Conservation (phyloP, 2,329 filamentous ascomycete genomes). For the Dactylellina haptotyla region DNA sequence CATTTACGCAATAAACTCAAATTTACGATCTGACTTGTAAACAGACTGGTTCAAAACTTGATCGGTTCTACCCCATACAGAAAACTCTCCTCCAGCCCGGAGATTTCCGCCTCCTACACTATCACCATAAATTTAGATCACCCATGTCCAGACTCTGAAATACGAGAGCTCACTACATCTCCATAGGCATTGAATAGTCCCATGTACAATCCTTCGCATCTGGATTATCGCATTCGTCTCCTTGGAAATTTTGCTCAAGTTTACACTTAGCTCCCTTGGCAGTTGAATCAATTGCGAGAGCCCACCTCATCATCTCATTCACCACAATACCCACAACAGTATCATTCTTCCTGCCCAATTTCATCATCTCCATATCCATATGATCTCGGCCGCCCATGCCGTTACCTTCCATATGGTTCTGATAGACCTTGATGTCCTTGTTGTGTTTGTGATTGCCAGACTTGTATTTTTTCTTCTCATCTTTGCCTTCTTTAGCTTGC, state of each 20-base stretch:
- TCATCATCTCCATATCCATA: neutral
- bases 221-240: neutral
- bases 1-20: too few species aligned
- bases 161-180: neutral
- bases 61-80: too few species aligned
- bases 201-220: neutral
- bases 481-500: too few species aligned
- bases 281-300: constrained; percentile 17
- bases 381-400: neutral
- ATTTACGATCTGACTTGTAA: too few species aligned
- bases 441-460: neutral
- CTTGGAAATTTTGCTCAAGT: neutral
- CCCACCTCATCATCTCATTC: constrained; percentile 21
- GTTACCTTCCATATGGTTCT: too few species aligned
- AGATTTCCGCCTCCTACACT: too few species aligned
- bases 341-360: neutral
- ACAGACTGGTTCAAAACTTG: too few species aligned
- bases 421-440: neutral
- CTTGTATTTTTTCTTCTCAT: too few species aligned
- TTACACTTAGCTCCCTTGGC: neutral
- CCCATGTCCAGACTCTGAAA: too few species aligned
- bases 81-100: too few species aligned
- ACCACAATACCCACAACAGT: constrained; percentile 19
- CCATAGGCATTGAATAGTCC: constrained; percentile 4
- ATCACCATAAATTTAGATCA: too few species aligned